Percentiles rank a stretch among this genome's conserved stretches.
phyloP scores from a whole-genome alignment of 306 rosid species.

The Macrotyloma uniflorum region DNA sequence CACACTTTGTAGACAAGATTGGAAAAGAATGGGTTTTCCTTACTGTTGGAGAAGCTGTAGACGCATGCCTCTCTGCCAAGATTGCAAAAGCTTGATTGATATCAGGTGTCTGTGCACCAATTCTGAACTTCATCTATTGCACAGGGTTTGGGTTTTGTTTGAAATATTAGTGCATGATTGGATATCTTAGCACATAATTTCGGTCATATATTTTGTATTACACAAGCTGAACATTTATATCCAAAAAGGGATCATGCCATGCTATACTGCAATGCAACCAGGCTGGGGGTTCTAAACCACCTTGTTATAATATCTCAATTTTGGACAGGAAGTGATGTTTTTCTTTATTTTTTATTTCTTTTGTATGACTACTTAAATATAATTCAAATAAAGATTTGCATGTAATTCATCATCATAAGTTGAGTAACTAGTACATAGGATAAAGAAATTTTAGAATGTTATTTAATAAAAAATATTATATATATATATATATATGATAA shows the following conservation, averaged over 20 bases:
- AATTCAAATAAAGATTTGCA: too few relatives aligned
- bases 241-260: not conserved
- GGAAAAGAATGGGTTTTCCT: constrained; percentile 66
- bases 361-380: not conserved
- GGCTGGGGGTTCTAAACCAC: not conserved
- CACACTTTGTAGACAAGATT: constrained; percentile 69
- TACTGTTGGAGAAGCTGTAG: constrained; percentile 76
- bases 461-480: too few relatives aligned
- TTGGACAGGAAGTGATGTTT: constrained; percentile 9
- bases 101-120: not conserved
- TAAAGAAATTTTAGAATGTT: too few relatives aligned
- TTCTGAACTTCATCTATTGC: not conserved
- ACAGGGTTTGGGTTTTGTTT: not conserved
- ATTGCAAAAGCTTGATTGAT: constrained; percentile 29
- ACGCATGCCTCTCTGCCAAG: constrained; percentile 55
- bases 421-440: too few relatives aligned
- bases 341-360: not conserved
- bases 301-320: constrained; percentile 24
- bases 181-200: constrained; percentile 1
- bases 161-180: constrained; percentile 5
- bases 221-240: not conserved
- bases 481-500: too few relatives aligned
- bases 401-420: too few relatives aligned
- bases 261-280: too few relatives aligned
- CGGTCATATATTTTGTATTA: not conserved